Evolutionary conservation across 352 stramenopile genomes (phyloP).

Genomic region (Pythium aphanidermatum): DNA sequence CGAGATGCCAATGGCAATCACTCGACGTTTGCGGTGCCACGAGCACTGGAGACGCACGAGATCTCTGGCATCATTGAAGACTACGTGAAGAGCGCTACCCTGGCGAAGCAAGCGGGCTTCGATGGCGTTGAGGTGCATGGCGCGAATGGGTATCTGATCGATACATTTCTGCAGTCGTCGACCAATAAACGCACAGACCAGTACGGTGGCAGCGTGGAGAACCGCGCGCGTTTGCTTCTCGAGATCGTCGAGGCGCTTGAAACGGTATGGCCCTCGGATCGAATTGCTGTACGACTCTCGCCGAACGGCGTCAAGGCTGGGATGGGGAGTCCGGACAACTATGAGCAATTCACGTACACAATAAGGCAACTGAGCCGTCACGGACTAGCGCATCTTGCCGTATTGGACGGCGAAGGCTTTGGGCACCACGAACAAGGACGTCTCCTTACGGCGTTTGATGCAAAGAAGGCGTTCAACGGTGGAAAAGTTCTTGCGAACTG

Average conservation of each 20-base stretch:
- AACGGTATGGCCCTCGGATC: conserved; percentile 1
- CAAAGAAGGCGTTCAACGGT: conserved; percentile 24
- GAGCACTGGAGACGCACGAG: conserved; percentile 53
- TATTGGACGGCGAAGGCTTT: conserved; percentile 51
- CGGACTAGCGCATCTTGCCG: conserved; percentile 40
- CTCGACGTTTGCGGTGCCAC: too few species aligned
- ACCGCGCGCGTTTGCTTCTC: conserved; percentile 49
- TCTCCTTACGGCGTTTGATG: conserved; percentile 32
- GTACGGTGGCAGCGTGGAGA: conserved; percentile 72
- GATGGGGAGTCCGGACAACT: conserved; percentile 7
- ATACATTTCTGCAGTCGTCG: conserved; percentile 67
- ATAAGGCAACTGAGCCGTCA: conserved; percentile 35
- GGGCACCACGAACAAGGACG: conserved; percentile 49
- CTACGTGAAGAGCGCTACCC: conserved; percentile 39
- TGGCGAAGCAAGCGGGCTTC: conserved; percentile 30
- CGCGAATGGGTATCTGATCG: conserved; percentile 87
- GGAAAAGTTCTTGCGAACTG: conserved; percentile 21
- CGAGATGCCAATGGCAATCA: conserved; percentile 28
- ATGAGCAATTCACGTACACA: too few species aligned
- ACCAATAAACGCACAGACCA: conserved; percentile 65
- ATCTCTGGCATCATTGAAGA: conserved; percentile 55
- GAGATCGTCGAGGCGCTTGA: conserved; percentile 40
- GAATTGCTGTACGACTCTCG: conserved; percentile 16
- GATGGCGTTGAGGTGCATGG: conserved; percentile 58
- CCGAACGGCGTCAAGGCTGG: conserved; percentile 15